phyloP scores from a whole-genome alignment of 768 basidiomycete genomes.

The Termitomyces sp. region DNA sequence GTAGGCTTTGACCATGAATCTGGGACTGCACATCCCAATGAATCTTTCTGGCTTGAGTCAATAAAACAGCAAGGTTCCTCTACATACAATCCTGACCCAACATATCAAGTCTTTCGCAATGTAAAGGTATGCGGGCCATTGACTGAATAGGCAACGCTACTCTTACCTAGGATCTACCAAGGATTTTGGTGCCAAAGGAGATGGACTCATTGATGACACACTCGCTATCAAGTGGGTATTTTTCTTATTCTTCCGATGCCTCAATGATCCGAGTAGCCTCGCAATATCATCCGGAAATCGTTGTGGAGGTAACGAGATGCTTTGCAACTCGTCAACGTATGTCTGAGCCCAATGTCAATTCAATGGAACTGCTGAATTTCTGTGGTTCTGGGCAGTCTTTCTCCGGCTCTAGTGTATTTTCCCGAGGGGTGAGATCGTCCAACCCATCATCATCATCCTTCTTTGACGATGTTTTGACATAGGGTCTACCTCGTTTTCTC shows the following conservation, averaged over 20 bases:
- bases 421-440: conserved; percentile 50
- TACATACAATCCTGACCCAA: conserved; percentile 53
- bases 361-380: neutral
- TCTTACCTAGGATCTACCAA: neutral
- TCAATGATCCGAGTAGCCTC: conserved; percentile 29
- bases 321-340: conserved; percentile 57
- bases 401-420: conserved; percentile 74
- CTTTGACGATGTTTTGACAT: neutral
- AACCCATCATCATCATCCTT: neutral
- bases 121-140: conserved; percentile 45
- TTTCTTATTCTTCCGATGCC: neutral
- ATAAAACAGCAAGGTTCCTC: conserved; percentile 71
- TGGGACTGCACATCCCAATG: conserved; percentile 46
- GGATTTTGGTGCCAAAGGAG: conserved; percentile 40
- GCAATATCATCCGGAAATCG: conserved; percentile 62
- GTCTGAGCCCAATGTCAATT: conserved; percentile 11
- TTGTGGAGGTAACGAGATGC: conserved; percentile 44
- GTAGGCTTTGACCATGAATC: neutral
- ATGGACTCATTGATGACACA: conserved; percentile 75
- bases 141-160: neutral
- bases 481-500: conserved; percentile 66
- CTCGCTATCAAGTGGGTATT: conserved; percentile 58
- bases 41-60: conserved; percentile 65
- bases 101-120: conserved; percentile 74
- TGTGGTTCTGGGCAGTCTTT: conserved; percentile 31